phyloP scores from a whole-genome alignment of 78 protist species.

The Isochrysis galbana region DNA sequence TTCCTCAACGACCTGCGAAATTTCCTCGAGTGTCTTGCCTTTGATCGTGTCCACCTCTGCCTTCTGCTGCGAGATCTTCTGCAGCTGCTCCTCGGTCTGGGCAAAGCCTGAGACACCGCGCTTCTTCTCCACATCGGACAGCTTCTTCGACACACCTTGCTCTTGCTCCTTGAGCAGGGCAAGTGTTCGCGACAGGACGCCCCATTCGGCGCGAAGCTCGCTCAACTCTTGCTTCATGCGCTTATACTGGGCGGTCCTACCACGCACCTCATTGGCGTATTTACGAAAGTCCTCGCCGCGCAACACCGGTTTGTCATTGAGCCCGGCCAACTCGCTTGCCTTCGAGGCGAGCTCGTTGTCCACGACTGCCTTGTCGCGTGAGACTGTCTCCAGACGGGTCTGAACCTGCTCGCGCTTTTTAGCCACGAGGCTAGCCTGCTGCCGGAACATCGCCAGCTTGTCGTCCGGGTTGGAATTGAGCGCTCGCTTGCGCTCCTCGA shows the following conservation, averaged over 20 bases:
- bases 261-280: conserved; percentile 22
- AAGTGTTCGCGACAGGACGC: not conserved
- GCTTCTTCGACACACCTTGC: not conserved
- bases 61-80: not conserved
- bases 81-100: conserved; percentile 6
- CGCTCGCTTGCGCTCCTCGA: conserved; percentile 25
- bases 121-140: not conserved
- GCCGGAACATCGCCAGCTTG: conserved; percentile 35
- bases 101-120: conserved; percentile 12
- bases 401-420: not conserved
- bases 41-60: conserved; percentile 30
- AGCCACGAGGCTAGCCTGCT: conserved; percentile 30
- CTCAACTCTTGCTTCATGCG: not conserved
- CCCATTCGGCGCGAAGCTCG: conserved; percentile 11
- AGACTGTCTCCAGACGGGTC: not conserved
- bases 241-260: conserved; percentile 29
- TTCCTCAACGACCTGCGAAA: conserved; percentile 1
- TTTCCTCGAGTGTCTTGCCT: conserved; percentile 42
- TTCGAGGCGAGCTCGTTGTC: not conserved
- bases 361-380: not conserved
- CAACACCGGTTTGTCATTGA: not conserved
- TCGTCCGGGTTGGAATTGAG: not conserved
- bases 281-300: conserved; percentile 10
- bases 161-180: not conserved
- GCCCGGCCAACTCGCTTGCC: not conserved